Percentiles rank a stretch among this genome's conserved stretches.
Conservation (phyloP, 768 basidiomycete species). For the Leccinum aurantiacum region DNA sequence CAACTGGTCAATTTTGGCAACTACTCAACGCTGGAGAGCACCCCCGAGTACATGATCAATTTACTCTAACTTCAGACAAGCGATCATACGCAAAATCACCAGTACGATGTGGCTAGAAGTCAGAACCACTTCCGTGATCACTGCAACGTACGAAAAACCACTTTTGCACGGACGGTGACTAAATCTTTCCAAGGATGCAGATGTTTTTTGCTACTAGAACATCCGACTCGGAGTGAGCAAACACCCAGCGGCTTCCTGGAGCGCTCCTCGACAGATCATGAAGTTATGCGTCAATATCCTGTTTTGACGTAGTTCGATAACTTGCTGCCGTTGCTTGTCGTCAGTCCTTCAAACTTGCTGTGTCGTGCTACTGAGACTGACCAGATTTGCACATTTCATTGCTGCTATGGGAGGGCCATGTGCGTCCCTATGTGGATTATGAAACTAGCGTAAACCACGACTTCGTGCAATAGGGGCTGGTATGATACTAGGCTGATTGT, state of each 20-base stretch:
- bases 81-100: no score
- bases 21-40: neutral
- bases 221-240: conserved; percentile 7
- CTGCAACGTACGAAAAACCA: neutral
- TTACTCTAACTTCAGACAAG: neutral
- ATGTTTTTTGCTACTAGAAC: conserved; percentile 5
- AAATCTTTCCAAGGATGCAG: conserved; percentile 3
- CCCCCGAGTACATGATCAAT: neutral
- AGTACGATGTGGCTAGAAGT: conserved; percentile 3
- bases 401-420: conserved; percentile 5
- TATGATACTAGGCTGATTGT: neutral
- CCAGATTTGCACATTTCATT: neutral
- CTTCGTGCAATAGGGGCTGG: conserved; percentile 1
- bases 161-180: neutral
- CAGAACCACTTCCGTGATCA: neutral
- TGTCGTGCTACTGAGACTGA: neutral
- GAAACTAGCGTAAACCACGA: neutral
- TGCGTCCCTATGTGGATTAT: neutral
- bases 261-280: neutral
- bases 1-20: conserved; percentile 3
- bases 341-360: neutral
- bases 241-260: neutral
- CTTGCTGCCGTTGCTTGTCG: neutral
- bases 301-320: conserved; percentile 1
- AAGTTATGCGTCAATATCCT: conserved; percentile 7